A percentile compares a stretch with the other conserved stretches of the same genome.
phyloP scores from a whole-genome alignment of 768 basidiomycete species.

The Tylopilus rubrobrunneus region DNA sequence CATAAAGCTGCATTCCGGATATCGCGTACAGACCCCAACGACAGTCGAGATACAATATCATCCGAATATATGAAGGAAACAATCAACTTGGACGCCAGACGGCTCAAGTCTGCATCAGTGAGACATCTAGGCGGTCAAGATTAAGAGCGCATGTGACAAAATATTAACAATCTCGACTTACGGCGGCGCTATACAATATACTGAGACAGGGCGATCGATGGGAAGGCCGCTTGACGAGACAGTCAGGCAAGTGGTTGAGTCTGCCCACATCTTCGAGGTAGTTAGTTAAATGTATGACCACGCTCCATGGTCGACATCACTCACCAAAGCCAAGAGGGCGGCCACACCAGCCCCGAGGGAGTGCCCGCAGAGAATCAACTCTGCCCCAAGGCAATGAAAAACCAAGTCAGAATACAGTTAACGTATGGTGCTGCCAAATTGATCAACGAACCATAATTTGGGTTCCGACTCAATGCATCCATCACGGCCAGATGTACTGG shows the following conservation, averaged over 20 bases:
- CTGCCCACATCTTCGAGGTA: slow-evolving; percentile 71
- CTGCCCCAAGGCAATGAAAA: slow-evolving; percentile 29
- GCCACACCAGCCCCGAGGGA: slow-evolving; percentile 84
- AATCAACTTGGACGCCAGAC: slow-evolving; percentile 58
- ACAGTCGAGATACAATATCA: slow-evolving; percentile 76
- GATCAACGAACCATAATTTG: slow-evolving; percentile 59
- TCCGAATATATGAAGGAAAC: slow-evolving; percentile 80
- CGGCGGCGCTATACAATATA: slow-evolving; percentile 80
- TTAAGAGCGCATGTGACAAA: not conserved
- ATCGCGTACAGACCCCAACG: slow-evolving; percentile 73
- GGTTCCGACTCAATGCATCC: slow-evolving; percentile 64
- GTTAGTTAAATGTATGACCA: not conserved
- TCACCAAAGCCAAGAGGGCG: slow-evolving; percentile 65
- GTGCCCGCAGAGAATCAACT: slow-evolving; percentile 77
- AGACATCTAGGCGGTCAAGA: slow-evolving; percentile 45
- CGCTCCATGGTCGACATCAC: slow-evolving; percentile 15
- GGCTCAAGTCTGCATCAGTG: slow-evolving; percentile 55
- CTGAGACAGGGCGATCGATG: slow-evolving; percentile 58
- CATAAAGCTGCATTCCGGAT: slow-evolving; percentile 70
- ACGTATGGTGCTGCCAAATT: not conserved
- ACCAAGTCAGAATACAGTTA: not conserved
- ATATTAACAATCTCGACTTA: slow-evolving; percentile 34
- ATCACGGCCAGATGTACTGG: slow-evolving; percentile 75
- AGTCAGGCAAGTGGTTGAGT: slow-evolving; percentile 72
- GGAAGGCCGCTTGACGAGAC: slow-evolving; percentile 67